Evolutionary conservation across 768 basidiomycete species (phyloP), one percentile per base, ranked within the genome.

Genomic region (Cantharellus anzutake): DNA sequence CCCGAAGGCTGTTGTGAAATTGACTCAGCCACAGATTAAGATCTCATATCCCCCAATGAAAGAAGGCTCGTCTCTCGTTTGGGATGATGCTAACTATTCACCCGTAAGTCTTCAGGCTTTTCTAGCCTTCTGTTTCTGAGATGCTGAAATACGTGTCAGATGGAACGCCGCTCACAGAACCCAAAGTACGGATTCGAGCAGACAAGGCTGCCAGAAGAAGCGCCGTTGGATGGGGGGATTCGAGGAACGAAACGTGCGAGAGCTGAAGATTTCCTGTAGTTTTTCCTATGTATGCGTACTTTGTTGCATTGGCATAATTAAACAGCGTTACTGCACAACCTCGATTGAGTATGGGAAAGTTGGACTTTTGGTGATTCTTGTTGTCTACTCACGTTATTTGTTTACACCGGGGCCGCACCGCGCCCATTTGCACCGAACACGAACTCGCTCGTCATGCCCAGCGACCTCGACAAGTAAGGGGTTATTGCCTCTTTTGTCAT

Each of bases 211-310:
- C 52, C 52, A 37, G 70, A 67, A 14, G 70, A 71, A 51, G 63
- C 68, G 38, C 64, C 38, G 4, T 57, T 44, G 37, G 66, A 53
- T 60, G 65, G 59, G 65, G 65, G 37, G 66, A 64, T 40, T 82
- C 84, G 84, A 64, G 86, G 87, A 55, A 86, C 82, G 74, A 91
- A 91, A 71, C 74, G 89, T 53, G 84, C 87, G 53, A 75, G 86
- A 64, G 89, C 89, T 40, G 87, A 90, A 70, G 89, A 91, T 70
- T 87, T 86, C 70, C 42, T 57, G 56, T 57, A 55, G 35, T 7
- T 37, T 55, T 48, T 29, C 20, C 20, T 29, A 29, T 29, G 20
- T 29, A 29, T 29, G 20, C 20, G 20, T 29, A 29, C 20, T 29
- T 29, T 29, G 20, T 29, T 29, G 20, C 20, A 29, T 29, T 29